Conservation (phyloP, 2,329 filamentous ascomycete species). For the Madurella fahalii region DNA sequence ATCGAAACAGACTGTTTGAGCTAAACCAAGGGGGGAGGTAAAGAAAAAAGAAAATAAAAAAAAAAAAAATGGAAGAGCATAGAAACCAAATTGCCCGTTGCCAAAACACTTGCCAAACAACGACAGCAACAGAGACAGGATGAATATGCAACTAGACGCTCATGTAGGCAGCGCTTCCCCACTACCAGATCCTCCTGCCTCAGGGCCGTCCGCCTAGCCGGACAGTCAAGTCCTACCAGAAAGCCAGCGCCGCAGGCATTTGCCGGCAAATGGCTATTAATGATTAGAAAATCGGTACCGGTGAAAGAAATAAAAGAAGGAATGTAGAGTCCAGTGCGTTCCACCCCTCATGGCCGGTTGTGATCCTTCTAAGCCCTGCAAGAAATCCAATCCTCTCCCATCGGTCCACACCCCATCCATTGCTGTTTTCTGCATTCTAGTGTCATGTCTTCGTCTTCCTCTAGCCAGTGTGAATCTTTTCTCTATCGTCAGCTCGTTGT, state of each 20-base stretch:
- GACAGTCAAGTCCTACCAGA: background rate
- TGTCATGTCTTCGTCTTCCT: slow-evolving; percentile 1
- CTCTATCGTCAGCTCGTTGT: background rate
- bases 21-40: too few species aligned
- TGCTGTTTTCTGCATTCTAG: background rate
- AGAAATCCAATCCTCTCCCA: background rate
- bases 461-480: background rate
- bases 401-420: background rate
- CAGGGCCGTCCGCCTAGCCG: background rate
- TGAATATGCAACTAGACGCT: too few species aligned
- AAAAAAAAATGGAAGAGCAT: background rate
- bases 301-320: background rate
- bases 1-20: too few species aligned
- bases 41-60: background rate
- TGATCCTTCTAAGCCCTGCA: background rate
- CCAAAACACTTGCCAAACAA: too few species aligned
- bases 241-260: background rate
- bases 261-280: background rate
- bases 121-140: too few species aligned
- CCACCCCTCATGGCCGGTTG: background rate
- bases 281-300: background rate
- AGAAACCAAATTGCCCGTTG: too few species aligned
- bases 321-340: background rate
- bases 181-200: too few species aligned
- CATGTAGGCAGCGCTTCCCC: too few species aligned